A percentile compares a stretch with the other conserved stretches of the same genome.
Evolutionary conservation across 495 filamentous ascomycete species (phyloP).

Genomic region (Pyrenopolyporus hunteri): DNA sequence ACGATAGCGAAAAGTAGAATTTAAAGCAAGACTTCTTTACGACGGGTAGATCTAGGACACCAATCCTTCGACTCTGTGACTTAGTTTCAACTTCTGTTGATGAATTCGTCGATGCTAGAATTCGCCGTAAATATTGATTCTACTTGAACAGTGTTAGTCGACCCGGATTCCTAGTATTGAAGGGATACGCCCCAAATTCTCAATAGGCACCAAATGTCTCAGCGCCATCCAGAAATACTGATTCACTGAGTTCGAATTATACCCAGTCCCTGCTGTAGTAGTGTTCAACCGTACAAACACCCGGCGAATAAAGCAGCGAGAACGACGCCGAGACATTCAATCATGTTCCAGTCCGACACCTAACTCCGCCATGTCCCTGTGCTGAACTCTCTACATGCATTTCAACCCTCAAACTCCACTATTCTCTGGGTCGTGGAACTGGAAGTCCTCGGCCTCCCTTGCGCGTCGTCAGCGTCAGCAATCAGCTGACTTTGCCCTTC

Average conservation of each 20-base stretch:
- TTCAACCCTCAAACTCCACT: conserved; percentile 51
- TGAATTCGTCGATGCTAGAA: too few relatives aligned
- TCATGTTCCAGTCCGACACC: conserved; percentile 34
- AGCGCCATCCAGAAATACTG: not conserved
- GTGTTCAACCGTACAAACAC: conserved; percentile 10
- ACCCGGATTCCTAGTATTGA: not conserved
- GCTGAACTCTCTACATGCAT: conserved; percentile 45
- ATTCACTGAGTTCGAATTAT: conserved; percentile 23
- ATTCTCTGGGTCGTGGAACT: conserved; percentile 47
- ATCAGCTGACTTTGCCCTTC: conserved; percentile 32
- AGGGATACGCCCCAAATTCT: not conserved
- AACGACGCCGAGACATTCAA: conserved; percentile 30
- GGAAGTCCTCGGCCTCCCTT: conserved; percentile 32
- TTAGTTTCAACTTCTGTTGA: too few relatives aligned
- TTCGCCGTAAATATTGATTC: not conserved
- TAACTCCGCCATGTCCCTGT: conserved; percentile 40
- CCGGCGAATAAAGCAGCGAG: conserved; percentile 20
- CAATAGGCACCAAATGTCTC: not conserved
- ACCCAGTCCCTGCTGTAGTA: not conserved
- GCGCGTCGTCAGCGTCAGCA: conserved; percentile 31
- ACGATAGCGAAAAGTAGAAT: too few relatives aligned
- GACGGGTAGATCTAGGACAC: too few relatives aligned
- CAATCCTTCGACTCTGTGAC: too few relatives aligned
- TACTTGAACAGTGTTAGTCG: too few relatives aligned
- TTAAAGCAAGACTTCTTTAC: too few relatives aligned